These are phyloP conservation scores for Ceratobasidium sp. DNA, from an alignment of 1,284 basidiomycete genomes.

Conservation along the genomic window DNA sequence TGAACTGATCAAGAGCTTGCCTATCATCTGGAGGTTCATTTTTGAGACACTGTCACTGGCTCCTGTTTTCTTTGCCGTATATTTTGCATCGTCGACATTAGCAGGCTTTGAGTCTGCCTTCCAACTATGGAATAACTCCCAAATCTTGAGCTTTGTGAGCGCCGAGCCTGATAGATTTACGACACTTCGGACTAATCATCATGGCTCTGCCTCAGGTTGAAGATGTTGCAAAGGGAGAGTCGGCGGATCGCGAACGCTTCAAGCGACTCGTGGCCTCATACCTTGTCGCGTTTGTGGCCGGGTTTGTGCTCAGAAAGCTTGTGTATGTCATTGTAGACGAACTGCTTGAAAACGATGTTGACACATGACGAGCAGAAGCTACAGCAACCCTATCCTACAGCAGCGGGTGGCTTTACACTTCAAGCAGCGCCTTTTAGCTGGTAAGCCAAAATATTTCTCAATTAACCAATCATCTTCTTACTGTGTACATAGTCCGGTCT, in stretches of 20 bases:
- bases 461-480: not conserved
- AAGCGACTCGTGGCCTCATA: conserved; percentile 6
- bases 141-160: conserved; percentile 15
- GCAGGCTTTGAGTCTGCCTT: conserved; percentile 1
- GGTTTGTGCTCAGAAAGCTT: conserved; percentile 31
- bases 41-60: conserved; percentile 4
- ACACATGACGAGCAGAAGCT: not conserved
- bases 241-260: conserved; percentile 27
- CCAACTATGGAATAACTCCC: conserved; percentile 19
- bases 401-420: conserved; percentile 27
- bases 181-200: too few relatives aligned
- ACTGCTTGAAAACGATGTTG: not conserved
- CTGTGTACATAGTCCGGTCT: not conserved
- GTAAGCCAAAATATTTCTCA: not conserved
- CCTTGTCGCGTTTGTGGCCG: not conserved
- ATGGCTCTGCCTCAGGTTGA: conserved; percentile 30
- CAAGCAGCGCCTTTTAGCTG: conserved; percentile 3
- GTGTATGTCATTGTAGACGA: not conserved
- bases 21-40: not conserved
- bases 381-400: conserved; percentile 3
- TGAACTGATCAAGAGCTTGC: not conserved
- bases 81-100: not conserved
- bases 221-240: conserved; percentile 5
- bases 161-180: too few relatives aligned
- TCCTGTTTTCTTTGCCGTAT: not conserved